A percentile compares a stretch with the other conserved stretches of the same genome.
These are phyloP conservation scores for Aschersonia sp. DNA, from an alignment of 2,329 filamentous ascomycete species.

Conservation along the genomic window DNA sequence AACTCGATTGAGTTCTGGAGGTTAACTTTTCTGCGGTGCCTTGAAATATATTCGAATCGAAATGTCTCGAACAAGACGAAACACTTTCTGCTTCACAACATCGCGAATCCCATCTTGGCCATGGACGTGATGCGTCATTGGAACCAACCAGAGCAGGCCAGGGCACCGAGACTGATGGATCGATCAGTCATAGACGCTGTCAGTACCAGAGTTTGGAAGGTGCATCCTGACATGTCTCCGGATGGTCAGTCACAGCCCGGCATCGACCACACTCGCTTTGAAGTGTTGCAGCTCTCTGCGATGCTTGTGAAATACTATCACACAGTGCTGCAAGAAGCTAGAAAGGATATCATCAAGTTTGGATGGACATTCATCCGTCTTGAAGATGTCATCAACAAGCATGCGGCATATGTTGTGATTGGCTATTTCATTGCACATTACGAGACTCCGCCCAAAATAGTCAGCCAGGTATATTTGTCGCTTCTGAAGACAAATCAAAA, in stretches of 20 bases:
- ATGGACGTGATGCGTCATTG: conserved; percentile 89
- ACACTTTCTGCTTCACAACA: conserved; percentile 77
- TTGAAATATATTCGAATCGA: conserved; percentile 74
- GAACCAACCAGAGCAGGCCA: conserved; percentile 38
- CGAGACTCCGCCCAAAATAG: conserved; percentile 91
- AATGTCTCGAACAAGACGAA: conserved; percentile 77
- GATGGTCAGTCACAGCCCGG: conserved; percentile 76
- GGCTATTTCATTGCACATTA: conserved; percentile 96
- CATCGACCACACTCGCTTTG: conserved; percentile 91
- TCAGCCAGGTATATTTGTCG: conserved; percentile 85
- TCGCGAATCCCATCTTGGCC: conserved; percentile 90
- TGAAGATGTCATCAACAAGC: conserved; percentile 99
- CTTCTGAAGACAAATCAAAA: conserved; percentile 87
- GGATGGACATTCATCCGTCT: conserved; percentile 96
- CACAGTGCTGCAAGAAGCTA: conserved; percentile 70
- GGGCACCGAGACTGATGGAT: conserved; percentile 64
- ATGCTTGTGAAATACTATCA: conserved; percentile 93
- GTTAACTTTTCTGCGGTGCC: conserved; percentile 64
- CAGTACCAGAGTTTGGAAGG: conserved; percentile 86
- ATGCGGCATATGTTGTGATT: conserved; percentile 92
- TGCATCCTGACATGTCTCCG: conserved; percentile 64
- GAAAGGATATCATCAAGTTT: conserved; percentile 98
- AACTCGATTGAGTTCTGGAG: conserved; percentile 79
- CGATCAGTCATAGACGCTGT: conserved; percentile 77
- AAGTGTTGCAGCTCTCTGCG: conserved; percentile 85